Conservation (phyloP, 805 yeast species). For the Yarrowia hollandica region DNA sequence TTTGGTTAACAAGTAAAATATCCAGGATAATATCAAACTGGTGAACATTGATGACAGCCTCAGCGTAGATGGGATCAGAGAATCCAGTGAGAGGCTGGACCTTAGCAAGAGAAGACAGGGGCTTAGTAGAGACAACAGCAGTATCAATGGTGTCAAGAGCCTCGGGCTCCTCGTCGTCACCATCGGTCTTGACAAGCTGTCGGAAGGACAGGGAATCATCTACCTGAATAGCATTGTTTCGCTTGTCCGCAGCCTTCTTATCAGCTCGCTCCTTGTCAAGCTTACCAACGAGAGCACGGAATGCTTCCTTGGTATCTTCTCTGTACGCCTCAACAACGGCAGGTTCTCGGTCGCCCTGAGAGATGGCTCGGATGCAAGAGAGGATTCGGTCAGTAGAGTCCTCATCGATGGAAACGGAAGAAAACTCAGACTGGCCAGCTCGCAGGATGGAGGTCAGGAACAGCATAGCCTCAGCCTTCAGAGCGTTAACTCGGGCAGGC, state of each 20-base stretch:
- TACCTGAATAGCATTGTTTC: conserved; percentile 67
- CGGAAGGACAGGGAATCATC: conserved; percentile 80
- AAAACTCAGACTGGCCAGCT: conserved; percentile 74
- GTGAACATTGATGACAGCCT: conserved; percentile 92
- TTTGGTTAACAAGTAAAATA: conserved; percentile 91
- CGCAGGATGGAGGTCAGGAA: conserved; percentile 89
- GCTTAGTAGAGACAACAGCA: conserved; percentile 55
- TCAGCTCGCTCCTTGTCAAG: conserved; percentile 61
- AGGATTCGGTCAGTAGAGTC: conserved; percentile 94
- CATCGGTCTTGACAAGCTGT: conserved; percentile 60
- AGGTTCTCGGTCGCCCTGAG: conserved; percentile 56
- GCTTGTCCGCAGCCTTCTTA: conserved; percentile 56
- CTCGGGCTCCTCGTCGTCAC: conserved; percentile 49
- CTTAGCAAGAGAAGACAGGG: conserved; percentile 55
- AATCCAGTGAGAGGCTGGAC: conserved; percentile 96
- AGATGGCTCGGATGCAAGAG: conserved; percentile 76
- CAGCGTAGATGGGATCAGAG: conserved; percentile 97
- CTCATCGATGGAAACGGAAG: conserved; percentile 80
- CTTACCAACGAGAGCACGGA: conserved; percentile 62
- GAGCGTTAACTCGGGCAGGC: conserved; percentile 63
- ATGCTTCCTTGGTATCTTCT: conserved; percentile 85
- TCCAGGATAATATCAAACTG: conserved; percentile 95
- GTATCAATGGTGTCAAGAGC: conserved; percentile 56
- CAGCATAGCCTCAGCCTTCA: conserved; percentile 91
- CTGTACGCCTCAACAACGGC: conserved; percentile 66